Conservation (phyloP, 495 filamentous ascomycete genomes). For the Antarctomyces pellizariae region DNA sequence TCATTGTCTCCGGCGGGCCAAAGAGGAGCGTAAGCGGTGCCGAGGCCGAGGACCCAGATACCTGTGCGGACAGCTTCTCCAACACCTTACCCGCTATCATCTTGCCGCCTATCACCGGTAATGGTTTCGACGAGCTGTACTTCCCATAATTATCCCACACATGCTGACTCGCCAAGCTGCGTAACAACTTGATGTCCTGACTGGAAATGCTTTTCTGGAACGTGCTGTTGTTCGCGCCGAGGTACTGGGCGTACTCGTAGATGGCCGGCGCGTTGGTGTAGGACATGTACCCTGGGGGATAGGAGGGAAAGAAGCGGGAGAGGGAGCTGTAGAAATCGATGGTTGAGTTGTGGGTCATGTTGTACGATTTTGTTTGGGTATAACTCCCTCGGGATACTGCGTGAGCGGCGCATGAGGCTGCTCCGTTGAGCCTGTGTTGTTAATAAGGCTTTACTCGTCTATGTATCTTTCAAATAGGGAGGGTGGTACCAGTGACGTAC, state of each 20-base stretch:
- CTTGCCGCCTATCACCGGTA: conserved; percentile 29
- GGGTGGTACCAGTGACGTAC: conserved; percentile 5
- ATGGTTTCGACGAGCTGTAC: no score
- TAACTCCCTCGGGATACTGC: conserved; percentile 17
- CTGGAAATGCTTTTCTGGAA: conserved; percentile 19
- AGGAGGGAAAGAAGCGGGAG: conserved; percentile 14
- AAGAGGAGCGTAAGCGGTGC: conserved; percentile 36
- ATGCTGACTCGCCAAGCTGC: conserved; percentile 32
- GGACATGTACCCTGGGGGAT: conserved; percentile 4
- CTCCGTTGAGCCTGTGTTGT: conserved; percentile 22
- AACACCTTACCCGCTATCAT: conserved; percentile 7
- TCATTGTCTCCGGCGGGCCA: conserved; percentile 33
- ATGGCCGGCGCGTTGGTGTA: conserved; percentile 28
- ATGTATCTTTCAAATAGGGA: not conserved
- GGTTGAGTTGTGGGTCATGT: conserved; percentile 16
- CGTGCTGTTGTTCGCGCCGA: conserved; percentile 30
- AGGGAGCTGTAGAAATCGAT: conserved; percentile 27
- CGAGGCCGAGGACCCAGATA: conserved; percentile 9
- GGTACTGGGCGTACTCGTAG: conserved; percentile 40
- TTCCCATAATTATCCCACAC: no score
- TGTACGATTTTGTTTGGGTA: conserved; percentile 16
- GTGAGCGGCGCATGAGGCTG: conserved; percentile 24
- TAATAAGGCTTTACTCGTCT: not conserved
- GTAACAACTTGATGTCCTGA: conserved; percentile 24
- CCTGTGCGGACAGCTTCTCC: conserved; percentile 21